Evolutionary conservation across 2,329 filamentous ascomycete genomes (phyloP).

Genomic region (Sporothrix globosa): DNA sequence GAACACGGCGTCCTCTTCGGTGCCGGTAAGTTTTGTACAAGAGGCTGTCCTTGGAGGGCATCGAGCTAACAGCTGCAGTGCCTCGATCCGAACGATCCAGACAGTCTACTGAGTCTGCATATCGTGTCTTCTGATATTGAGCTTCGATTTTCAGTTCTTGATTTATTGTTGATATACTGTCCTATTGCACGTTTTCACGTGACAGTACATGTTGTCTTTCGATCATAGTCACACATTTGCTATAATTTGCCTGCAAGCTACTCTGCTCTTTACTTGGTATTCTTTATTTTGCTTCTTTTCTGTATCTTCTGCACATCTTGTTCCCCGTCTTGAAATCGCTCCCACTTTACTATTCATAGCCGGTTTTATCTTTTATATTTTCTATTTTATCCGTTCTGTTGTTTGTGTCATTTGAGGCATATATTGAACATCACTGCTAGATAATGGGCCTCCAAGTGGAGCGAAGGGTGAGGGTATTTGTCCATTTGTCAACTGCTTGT

Average conservation of each 20-base stretch:
- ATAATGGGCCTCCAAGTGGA: neutral
- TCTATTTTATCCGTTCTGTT: no score
- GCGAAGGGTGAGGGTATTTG: neutral
- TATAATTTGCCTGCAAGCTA: neutral
- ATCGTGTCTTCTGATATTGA: neutral
- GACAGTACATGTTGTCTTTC: neutral
- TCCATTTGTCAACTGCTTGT: neutral
- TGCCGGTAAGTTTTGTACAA: conserved; percentile 40
- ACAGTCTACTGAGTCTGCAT: neutral
- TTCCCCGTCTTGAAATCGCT: neutral
- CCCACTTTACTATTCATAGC: neutral
- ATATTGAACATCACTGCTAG: neutral
- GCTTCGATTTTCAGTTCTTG: neutral
- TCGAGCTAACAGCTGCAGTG: neutral
- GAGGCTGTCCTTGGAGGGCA: neutral
- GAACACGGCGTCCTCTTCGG: neutral
- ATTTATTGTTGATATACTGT: neutral
- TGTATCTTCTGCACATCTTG: neutral
- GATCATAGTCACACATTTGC: neutral
- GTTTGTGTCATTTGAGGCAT: neutral
- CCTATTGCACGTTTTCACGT: neutral
- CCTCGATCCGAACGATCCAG: conserved; percentile 17
- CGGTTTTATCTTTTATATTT: neutral
- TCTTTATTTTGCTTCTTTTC: neutral
- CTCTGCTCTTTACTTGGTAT: no score